Conservation (phyloP, 768 basidiomycete species). For the Lanmaoa pseudosensibilis region DNA sequence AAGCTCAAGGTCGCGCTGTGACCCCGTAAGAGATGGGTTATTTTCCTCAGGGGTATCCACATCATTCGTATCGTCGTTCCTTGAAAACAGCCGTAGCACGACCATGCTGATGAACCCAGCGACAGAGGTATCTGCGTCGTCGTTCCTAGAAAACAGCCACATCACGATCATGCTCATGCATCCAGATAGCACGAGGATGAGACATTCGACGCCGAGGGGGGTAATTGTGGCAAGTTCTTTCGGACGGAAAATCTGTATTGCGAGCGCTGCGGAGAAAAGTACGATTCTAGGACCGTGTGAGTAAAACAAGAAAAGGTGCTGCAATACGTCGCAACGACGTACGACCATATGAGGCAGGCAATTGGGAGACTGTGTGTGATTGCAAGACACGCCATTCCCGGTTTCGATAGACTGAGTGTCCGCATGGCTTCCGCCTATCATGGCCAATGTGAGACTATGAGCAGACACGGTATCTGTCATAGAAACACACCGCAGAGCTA, state of each 20-base stretch:
- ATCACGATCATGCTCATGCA: slow-evolving; percentile 1
- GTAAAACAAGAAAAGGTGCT: not conserved
- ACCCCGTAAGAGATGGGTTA: not conserved
- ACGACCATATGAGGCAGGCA: slow-evolving; percentile 19
- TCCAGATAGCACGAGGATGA: slow-evolving; percentile 1
- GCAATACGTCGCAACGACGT: not conserved
- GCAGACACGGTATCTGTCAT: too few species aligned
- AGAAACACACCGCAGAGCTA: slow-evolving; percentile 5
- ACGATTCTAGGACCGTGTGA: not conserved
- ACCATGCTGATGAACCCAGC: not conserved
- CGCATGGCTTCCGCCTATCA: slow-evolving; percentile 5
- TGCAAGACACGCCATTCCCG: slow-evolving; percentile 9
- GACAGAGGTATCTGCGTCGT: not conserved
- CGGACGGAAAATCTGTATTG: slow-evolving; percentile 9
- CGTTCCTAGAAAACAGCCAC: not conserved
- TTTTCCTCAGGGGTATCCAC: not conserved
- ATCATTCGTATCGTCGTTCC: not conserved
- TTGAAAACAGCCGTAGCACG: not conserved
- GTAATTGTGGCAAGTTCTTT: not conserved
- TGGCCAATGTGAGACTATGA: not conserved
- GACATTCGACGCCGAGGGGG: slow-evolving; percentile 6
- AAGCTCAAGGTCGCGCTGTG: not conserved
- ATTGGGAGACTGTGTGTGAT: slow-evolving; percentile 18
- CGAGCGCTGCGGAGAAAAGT: slow-evolving; percentile 8
- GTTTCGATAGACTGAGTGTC: not conserved